A percentile compares a stretch with the other conserved stretches of the same genome.
Conservation (phyloP, 78 protist species). For the Mastigamoeba balamuthi region DNA sequence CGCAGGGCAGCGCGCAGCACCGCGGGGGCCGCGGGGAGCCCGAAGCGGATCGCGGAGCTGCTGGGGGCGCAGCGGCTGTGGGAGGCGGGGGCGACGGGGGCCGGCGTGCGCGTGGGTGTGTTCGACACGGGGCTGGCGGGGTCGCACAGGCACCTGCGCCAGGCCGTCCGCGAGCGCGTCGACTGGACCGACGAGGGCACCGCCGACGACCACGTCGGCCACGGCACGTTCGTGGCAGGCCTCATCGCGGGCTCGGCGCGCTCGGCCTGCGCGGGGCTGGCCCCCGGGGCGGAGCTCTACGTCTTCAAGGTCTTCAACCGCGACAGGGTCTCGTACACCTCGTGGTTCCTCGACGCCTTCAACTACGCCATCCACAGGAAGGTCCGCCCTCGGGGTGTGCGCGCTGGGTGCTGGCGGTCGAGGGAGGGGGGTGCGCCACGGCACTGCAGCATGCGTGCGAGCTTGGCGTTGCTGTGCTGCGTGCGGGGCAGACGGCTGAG, state of each 20-base stretch:
- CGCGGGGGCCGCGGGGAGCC: too few species aligned
- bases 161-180: constrained; percentile 34
- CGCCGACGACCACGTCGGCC: constrained; percentile 67
- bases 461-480: too few species aligned
- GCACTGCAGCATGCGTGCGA: too few species aligned
- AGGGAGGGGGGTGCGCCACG: too few species aligned
- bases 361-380: constrained; percentile 68
- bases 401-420: too few species aligned
- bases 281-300: constrained; percentile 80
- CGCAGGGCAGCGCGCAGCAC: too few species aligned
- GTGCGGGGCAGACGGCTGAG: too few species aligned
- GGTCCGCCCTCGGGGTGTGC: too few species aligned
- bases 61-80: constrained; percentile 9
- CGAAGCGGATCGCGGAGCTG: constrained; percentile 1
- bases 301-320: constrained; percentile 77
- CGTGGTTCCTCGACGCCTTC: constrained; percentile 95
- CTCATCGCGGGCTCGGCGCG: background rate
- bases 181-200: constrained; percentile 66
- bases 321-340: constrained; percentile 67
- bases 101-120: constrained; percentile 54
- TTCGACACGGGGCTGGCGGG: constrained; percentile 75
- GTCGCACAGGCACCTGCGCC: constrained; percentile 18
- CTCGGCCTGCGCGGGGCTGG: constrained; percentile 72
- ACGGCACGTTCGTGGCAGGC: constrained; percentile 92
- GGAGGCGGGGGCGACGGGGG: constrained; percentile 22